Conservation (phyloP, 2,329 filamentous ascomycete genomes). For the Epichloe hybrida region DNA sequence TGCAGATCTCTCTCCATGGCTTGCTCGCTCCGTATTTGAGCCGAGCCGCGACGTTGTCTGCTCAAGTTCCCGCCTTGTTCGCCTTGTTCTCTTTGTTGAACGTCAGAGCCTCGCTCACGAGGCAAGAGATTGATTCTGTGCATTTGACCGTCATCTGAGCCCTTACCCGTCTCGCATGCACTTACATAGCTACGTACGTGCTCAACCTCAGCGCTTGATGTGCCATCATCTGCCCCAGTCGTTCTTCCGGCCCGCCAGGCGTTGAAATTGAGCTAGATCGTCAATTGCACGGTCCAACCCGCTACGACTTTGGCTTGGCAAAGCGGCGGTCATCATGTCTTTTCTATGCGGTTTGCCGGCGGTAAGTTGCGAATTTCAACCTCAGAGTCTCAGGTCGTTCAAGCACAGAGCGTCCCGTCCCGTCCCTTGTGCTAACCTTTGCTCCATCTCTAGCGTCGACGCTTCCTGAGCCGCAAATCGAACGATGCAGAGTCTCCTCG, state of each 20-base stretch:
- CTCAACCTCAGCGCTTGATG: background rate
- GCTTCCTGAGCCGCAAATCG: slow-evolving; percentile 6
- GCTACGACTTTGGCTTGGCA: background rate
- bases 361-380: slow-evolving; percentile 8
- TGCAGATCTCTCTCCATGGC: background rate
- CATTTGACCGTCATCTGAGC: background rate
- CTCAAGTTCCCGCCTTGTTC: background rate
- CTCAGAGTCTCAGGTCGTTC: background rate
- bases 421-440: slow-evolving; percentile 3
- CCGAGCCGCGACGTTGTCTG: background rate
- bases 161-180: background rate
- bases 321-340: slow-evolving; percentile 7
- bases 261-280: background rate
- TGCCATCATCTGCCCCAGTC: background rate
- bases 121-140: background rate
- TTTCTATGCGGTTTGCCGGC: slow-evolving; percentile 12
- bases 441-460: slow-evolving; percentile 7
- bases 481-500: slow-evolving; percentile 11
- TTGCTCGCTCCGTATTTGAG: background rate
- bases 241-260: background rate
- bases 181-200: background rate
- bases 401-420: background rate
- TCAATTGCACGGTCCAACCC: background rate
- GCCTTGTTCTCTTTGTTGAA: background rate
- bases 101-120: background rate